Conservation (phyloP, 2,329 filamentous ascomycete genomes). For the Mycosphaerella sp. region DNA sequence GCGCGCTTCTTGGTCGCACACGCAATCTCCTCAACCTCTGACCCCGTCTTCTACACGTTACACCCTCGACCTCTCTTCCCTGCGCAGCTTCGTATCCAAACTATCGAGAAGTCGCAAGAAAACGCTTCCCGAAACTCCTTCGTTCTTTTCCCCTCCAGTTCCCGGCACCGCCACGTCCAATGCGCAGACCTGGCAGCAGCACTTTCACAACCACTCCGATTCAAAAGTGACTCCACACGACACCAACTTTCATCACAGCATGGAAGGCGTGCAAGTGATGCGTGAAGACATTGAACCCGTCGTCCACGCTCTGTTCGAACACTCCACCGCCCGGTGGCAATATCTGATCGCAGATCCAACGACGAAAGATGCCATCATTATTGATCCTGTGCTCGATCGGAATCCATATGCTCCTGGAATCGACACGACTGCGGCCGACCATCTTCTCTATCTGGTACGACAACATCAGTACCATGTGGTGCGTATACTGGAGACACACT, state of each 20-base stretch:
- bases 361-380: conserved; percentile 48
- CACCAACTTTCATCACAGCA: not conserved
- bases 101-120: conserved; percentile 1
- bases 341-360: conserved; percentile 53
- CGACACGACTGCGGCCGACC: conserved; percentile 49
- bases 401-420: conserved; percentile 37
- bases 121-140: not conserved
- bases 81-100: conserved; percentile 1
- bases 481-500: conserved; percentile 57
- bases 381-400: conserved; percentile 57
- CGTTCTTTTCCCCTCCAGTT: not conserved
- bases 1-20: conserved; percentile 4
- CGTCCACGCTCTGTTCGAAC: conserved; percentile 35
- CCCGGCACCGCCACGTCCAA: not conserved
- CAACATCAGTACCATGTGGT: conserved; percentile 45
- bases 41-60: not conserved
- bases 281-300: conserved; percentile 21
- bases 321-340: conserved; percentile 51
- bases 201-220: not conserved
- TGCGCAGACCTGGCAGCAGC: not conserved
- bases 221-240: not conserved
- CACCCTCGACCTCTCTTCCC: conserved; percentile 3
- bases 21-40: conserved; percentile 4
- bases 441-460: conserved; percentile 41
- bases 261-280: conserved; percentile 7